A percentile compares a stretch with the other conserved stretches of the same genome.
Evolutionary conservation across 75 land plant genomes (phyloP).

Genomic region (Selaginella tamariscina): DNA sequence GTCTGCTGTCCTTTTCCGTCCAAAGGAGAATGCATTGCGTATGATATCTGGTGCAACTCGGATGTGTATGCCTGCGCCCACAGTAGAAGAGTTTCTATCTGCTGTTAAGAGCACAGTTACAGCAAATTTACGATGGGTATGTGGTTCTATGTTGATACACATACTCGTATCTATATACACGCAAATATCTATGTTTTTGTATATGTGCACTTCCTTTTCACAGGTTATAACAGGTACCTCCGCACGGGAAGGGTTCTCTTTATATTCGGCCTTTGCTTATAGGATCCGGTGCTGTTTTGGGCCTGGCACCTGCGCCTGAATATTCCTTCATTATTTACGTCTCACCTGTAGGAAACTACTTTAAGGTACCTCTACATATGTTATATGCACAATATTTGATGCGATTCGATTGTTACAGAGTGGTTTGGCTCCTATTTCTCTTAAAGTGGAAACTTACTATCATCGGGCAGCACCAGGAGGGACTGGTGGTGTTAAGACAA

Average conservation of each 20-base stretch:
- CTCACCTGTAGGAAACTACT: conserved; percentile 33
- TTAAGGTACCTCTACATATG: conserved; percentile 19
- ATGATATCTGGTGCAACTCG: conserved; percentile 58
- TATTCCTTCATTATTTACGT: conserved; percentile 22
- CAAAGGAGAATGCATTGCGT: conserved; percentile 51
- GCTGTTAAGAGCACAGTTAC: conserved; percentile 60
- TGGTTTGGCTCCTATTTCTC: conserved; percentile 44
- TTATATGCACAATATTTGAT: not conserved
- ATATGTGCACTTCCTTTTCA: not conserved
- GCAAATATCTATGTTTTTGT: not conserved
- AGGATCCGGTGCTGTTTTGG: conserved; percentile 24
- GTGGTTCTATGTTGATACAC: conserved; percentile 4
- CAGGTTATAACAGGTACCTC: conserved; percentile 25
- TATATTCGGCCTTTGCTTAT: conserved; percentile 29
- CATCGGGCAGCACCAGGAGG: conserved; percentile 63
- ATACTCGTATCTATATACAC: not conserved
- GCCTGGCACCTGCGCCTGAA: conserved; percentile 31
- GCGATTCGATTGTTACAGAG: conserved; percentile 25
- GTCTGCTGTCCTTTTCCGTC: conserved; percentile 47
- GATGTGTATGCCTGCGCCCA: conserved; percentile 67
- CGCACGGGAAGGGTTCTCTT: conserved; percentile 29
- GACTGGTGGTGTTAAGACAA: conserved; percentile 48
- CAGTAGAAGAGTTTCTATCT: conserved; percentile 47
- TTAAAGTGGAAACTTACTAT: conserved; percentile 36
- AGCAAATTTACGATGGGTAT: conserved; percentile 76